Percentiles rank a stretch among this genome's conserved stretches.
These are phyloP conservation scores for Umbelopsis sp. DNA, from an alignment of 192 early-diverging fungal species.

Conservation along the genomic window DNA sequence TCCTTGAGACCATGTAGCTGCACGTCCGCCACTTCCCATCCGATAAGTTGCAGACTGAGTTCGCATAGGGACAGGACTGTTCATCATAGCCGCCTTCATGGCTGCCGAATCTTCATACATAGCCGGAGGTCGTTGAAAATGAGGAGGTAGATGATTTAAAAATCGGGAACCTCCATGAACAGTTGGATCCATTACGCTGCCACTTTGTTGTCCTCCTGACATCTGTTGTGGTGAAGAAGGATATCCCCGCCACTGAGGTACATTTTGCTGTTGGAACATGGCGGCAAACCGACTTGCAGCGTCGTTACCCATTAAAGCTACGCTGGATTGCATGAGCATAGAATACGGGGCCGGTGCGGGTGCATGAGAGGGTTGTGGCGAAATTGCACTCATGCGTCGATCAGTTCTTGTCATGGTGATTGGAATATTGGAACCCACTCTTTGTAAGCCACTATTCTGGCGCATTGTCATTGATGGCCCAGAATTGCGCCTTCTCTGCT, in stretches of 20 bases:
- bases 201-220: background rate
- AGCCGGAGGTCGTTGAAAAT: background rate
- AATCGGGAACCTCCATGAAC: background rate
- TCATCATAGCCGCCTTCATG: background rate
- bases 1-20: background rate
- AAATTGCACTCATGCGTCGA: background rate
- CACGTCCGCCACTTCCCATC: background rate
- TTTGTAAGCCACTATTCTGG: background rate
- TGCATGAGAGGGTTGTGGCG: background rate
- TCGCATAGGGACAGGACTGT: constrained; percentile 2
- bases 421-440: background rate
- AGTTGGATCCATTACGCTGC: background rate
- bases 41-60: constrained; percentile 14
- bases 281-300: constrained; percentile 9
- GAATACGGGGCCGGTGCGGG: background rate
- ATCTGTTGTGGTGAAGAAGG: background rate
- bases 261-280: constrained; percentile 10
- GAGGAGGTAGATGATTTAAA: background rate
- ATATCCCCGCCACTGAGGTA: constrained; percentile 9
- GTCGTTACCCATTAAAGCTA: background rate
- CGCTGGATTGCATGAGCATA: constrained; percentile 7
- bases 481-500: background rate
- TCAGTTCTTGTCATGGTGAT: background rate
- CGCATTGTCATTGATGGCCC: background rate
- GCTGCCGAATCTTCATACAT: background rate